Evolutionary conservation across 768 basidiomycete genomes (phyloP), one percentile per base, ranked within the genome.

Genomic region (Boletus sensibilis): DNA sequence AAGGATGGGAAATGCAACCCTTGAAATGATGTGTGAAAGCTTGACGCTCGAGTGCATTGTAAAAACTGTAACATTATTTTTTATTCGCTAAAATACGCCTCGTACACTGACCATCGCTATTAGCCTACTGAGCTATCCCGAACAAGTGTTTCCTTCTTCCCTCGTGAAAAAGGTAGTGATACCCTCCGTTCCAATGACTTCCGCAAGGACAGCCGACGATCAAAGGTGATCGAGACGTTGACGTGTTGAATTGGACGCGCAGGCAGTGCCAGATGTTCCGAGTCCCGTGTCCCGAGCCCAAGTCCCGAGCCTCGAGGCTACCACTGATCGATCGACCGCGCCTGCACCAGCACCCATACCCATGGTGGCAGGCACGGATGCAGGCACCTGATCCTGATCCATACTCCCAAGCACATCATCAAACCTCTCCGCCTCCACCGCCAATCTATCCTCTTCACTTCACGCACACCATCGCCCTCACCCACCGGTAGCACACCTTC

Each of bases 321-420:
- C 58, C 55, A 55, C 8, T n/a, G 29, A 14, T 35, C 39, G n/a
- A n/a, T n/a, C n/a, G 6, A 13, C 20, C 25, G 7, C 18, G 10
- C n/a, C 18, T 3, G 14, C 8, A 8, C 43, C 43, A 31, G 33
- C 3, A 2, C 52, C 54, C 29, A 20, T 45, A 2, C 51, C 44
- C 10, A 23, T 40, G 3, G 40, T 34, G 13, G 27, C 49, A 55
- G 59, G n/a, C 2, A 16, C 51, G n/a, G 60, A 56, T 4, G 44
- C 45, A 21, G 64, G 57, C 40, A 68, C 46, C 53, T 72, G 72
- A 33, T 74, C 71, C 59, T 72, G 68, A 23, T 74, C 70, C 56
- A 72, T 61, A 9, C 71, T 64, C 38, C 70, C 68, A 37, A 72
- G 60, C 29, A 72, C 71, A 20, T 74, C 71, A 5, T 72, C 72